Evolutionary conservation across 441 rosid genomes (phyloP).

Genomic region (Macaranga tanarius): DNA sequence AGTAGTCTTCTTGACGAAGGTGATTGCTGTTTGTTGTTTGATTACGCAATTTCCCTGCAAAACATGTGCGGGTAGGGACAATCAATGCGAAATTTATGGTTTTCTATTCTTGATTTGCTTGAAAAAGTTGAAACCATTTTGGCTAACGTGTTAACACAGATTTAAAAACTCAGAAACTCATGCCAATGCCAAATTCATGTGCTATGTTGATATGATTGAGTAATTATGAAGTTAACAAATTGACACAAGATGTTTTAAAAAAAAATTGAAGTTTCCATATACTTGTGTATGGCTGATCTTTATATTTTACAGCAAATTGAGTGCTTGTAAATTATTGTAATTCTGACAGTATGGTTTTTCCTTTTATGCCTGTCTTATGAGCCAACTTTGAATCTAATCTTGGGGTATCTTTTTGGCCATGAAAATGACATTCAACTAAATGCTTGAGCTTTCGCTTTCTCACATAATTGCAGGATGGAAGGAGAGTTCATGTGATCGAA

Average conservation of each 20-base stretch:
- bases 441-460: constrained; percentile 7
- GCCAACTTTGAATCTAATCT: background rate
- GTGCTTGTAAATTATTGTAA: background rate
- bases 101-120: constrained; percentile 5
- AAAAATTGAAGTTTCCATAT: background rate
- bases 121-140: background rate
- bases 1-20: background rate
- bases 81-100: background rate
- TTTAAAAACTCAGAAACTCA: background rate
- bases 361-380: background rate
- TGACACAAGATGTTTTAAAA: background rate
- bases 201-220: background rate
- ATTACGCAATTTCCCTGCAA: constrained; percentile 4
- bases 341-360: background rate
- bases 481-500: constrained; percentile 71
- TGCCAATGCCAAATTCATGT: background rate
- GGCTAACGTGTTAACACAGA: background rate
- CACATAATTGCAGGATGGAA: constrained; percentile 56
- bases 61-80: background rate
- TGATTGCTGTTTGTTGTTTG: background rate
- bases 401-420: background rate
- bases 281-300: background rate
- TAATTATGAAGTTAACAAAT: background rate
- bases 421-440: background rate
- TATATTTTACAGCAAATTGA: background rate